Conservation (phyloP, 768 basidiomycete genomes). For the Sarcomyxa edulis region DNA sequence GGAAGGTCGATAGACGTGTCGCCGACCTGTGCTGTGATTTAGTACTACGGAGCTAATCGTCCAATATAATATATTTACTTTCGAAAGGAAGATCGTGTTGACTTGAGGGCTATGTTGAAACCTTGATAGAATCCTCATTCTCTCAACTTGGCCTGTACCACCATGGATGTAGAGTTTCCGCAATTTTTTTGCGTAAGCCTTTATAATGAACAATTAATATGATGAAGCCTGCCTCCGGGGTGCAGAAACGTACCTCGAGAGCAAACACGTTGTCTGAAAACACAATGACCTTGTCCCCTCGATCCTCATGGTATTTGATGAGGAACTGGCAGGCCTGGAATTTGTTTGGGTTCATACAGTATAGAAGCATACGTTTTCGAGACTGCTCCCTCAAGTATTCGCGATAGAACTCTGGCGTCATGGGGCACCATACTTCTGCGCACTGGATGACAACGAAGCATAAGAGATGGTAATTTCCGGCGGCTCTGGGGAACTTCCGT, state of each 20-base stretch:
- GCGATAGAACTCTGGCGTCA: conserved; percentile 99
- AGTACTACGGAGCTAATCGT: conserved; percentile 7
- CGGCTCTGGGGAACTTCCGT: conserved; percentile 17
- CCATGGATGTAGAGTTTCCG: conserved; percentile 96
- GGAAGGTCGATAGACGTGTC: conserved; percentile 99
- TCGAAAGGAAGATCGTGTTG: conserved; percentile 98
- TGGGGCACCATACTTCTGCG: conserved; percentile 99
- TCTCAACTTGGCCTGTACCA: conserved; percentile 88
- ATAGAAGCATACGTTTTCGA: conserved; percentile 90
- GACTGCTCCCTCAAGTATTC: conserved; percentile 93
- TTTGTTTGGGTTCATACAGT: conserved; percentile 99
- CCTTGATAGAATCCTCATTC: conserved; percentile 90
- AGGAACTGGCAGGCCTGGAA: conserved; percentile 99
- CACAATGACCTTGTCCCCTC: conserved; percentile 98
- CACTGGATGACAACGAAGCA: conserved; percentile 50
- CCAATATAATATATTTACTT: conserved; percentile 47
- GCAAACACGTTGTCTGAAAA: conserved; percentile 99
- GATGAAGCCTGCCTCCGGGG: conserved; percentile 1
- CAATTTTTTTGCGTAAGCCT: conserved; percentile 93
- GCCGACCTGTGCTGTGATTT: conserved; percentile 74
- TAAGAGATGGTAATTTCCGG: conserved; percentile 3
- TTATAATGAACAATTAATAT: conserved; percentile 7
- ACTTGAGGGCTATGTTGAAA: conserved; percentile 95
- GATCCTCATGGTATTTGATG: conserved; percentile 95
- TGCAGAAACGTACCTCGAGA: conserved; percentile 66